Percentiles rank a stretch among this genome's conserved stretches.
Evolutionary conservation across 345 rosid species (phyloP).

Genomic region (Bretschneidera sinensis): DNA sequence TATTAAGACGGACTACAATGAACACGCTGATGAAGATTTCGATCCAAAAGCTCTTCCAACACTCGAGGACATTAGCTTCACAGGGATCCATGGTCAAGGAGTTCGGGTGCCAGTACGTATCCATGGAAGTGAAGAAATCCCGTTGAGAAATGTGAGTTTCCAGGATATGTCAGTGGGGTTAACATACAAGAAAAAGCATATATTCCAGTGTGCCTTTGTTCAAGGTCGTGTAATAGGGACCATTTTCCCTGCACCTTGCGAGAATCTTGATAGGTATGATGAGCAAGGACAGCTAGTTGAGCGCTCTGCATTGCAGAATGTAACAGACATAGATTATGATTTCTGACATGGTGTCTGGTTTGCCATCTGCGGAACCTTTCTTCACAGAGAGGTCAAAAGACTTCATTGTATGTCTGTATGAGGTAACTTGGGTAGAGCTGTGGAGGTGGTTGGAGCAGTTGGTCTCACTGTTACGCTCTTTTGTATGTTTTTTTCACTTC

Average conservation of each 20-base stretch:
- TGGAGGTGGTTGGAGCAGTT: too few relatives aligned
- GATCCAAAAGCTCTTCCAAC: conserved; percentile 62
- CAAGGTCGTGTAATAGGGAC: conserved; percentile 72
- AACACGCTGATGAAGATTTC: conserved; percentile 69
- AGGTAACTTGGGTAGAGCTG: background rate
- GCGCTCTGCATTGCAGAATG: conserved; percentile 50
- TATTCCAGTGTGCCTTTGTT: conserved; percentile 77
- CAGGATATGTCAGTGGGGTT: conserved; percentile 68
- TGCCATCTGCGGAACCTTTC: background rate
- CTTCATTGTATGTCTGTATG: too few relatives aligned
- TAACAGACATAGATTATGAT: conserved; percentile 76
- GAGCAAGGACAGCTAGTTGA: conserved; percentile 59
- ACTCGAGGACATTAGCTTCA: conserved; percentile 55
- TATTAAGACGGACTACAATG: conserved; percentile 86
- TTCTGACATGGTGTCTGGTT: conserved; percentile 16
- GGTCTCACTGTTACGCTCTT: too few relatives aligned
- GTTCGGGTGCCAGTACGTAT: conserved; percentile 84
- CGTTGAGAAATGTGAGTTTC: conserved; percentile 64
- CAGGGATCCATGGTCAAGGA: conserved; percentile 69
- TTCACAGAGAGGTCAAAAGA: background rate
- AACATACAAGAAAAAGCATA: conserved; percentile 86
- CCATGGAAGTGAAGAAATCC: conserved; percentile 79
- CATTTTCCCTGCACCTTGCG: conserved; percentile 75
- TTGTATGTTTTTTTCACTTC: too few relatives aligned
- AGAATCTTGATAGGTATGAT: conserved; percentile 67